Evolutionary conservation across 1,139 yeast genomes (phyloP).

Genomic region (Lodderomyces metapsilosis): DNA sequence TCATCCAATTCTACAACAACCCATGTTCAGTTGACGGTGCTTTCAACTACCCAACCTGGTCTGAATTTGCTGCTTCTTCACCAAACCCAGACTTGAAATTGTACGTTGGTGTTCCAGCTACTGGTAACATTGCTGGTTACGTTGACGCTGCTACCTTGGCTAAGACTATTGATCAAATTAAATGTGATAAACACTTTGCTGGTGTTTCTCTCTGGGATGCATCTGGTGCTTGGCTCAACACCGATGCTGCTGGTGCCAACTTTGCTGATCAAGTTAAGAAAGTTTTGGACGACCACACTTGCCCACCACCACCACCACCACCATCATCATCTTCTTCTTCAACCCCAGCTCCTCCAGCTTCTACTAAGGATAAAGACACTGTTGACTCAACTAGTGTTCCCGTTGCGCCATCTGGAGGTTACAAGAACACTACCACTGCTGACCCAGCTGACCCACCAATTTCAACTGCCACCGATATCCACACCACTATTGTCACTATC

Average conservation of each 20-base stretch:
- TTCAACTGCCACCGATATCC: constrained; percentile 20
- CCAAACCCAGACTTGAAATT: constrained; percentile 36
- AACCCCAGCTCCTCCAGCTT: constrained; percentile 5
- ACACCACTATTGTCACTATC: constrained; percentile 39
- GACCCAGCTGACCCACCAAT: too few relatives aligned
- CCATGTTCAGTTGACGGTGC: constrained; percentile 57
- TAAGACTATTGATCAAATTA: constrained; percentile 32
- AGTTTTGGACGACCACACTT: constrained; percentile 13
- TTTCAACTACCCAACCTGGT: constrained; percentile 90
- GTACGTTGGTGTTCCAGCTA: constrained; percentile 17
- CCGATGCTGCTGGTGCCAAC: constrained; percentile 19
- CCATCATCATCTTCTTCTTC: constrained; percentile 10
- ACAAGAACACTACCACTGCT: constrained; percentile 9
- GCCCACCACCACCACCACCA: constrained; percentile 14
- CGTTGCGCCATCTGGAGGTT: constrained; percentile 3
- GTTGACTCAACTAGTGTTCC: constrained; percentile 6
- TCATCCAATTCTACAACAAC: constrained; percentile 92
- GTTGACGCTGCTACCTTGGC: constrained; percentile 13
- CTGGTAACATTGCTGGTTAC: constrained; percentile 13
- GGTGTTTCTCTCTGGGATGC: constrained; percentile 95
- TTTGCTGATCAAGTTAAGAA: constrained; percentile 16
- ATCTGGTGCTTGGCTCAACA: constrained; percentile 69
- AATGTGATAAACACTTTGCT: constrained; percentile 56
- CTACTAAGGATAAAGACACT: constrained; percentile 7
- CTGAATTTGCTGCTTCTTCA: constrained; percentile 51